phyloP scores from a whole-genome alignment of 768 basidiomycete genomes.

The Peribolospora baueri region DNA sequence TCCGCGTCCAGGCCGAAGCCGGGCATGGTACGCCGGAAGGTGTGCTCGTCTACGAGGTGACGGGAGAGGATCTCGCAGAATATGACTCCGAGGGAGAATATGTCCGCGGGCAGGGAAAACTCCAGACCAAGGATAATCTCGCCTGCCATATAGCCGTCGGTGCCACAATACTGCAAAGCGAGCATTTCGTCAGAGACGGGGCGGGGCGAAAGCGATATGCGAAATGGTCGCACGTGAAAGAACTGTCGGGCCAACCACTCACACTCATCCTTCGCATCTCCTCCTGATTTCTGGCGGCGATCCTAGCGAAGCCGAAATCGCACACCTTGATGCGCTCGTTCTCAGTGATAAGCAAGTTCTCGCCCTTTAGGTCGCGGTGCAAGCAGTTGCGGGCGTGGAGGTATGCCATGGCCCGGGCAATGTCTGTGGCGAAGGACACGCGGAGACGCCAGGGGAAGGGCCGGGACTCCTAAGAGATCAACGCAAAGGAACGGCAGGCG shows the following conservation, averaged over 20 bases:
- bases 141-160: constrained; percentile 75
- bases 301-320: constrained; percentile 94
- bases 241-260: no score
- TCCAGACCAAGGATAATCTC: constrained; percentile 77
- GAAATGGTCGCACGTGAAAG: background rate
- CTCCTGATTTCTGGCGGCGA: constrained; percentile 73
- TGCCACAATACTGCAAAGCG: constrained; percentile 19
- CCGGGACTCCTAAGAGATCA: constrained; percentile 23
- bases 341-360: constrained; percentile 81
- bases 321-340: constrained; percentile 92
- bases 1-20: constrained; percentile 48
- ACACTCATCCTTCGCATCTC: constrained; percentile 29
- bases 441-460: constrained; percentile 84
- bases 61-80: constrained; percentile 76
- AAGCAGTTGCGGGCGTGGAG: constrained; percentile 53
- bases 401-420: constrained; percentile 63
- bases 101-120: constrained; percentile 81
- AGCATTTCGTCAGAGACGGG: background rate
- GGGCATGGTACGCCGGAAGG: constrained; percentile 39
- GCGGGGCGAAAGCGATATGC: background rate
- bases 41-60: constrained; percentile 54
- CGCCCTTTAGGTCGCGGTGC: constrained; percentile 68
- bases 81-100: constrained; percentile 79
- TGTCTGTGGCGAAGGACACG: constrained; percentile 82
- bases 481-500: no score